These are phyloP conservation scores for Desmodesmus armatus DNA, from an alignment of 139 green algal species.

Conservation along the genomic window DNA sequence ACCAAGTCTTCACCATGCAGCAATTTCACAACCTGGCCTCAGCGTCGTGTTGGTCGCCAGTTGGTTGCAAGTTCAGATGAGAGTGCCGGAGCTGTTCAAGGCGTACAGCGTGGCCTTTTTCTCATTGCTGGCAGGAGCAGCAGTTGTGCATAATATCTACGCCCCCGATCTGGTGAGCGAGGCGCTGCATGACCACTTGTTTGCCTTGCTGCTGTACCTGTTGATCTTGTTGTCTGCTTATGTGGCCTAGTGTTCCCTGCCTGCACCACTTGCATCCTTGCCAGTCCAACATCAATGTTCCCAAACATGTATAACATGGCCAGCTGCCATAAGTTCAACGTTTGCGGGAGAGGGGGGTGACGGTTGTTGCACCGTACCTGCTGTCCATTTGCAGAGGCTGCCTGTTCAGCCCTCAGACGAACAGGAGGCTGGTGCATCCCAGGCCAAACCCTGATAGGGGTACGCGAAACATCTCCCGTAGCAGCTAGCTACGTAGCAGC, in stretches of 20 bases:
- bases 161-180: slow-evolving; percentile 83
- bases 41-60: too few relatives aligned
- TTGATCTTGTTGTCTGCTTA: not conserved
- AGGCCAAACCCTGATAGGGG: too few relatives aligned
- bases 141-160: slow-evolving; percentile 85
- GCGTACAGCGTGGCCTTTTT: slow-evolving; percentile 81
- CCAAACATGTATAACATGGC: not conserved
- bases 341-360: not conserved
- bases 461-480: too few relatives aligned
- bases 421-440: too few relatives aligned
- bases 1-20: too few relatives aligned
- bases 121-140: slow-evolving; percentile 82
- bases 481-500: not conserved
- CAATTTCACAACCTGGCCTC: too few relatives aligned
- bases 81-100: slow-evolving; percentile 44
- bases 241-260: not conserved
- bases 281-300: not conserved
- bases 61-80: too few relatives aligned
- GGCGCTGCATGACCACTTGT: not conserved
- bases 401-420: not conserved
- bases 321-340: not conserved
- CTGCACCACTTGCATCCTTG: not conserved
- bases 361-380: not conserved
- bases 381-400: slow-evolving; percentile 15
- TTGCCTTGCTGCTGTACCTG: not conserved